Conservation (phyloP, 306 rosid genomes). For the Castanospermum australe region DNA sequence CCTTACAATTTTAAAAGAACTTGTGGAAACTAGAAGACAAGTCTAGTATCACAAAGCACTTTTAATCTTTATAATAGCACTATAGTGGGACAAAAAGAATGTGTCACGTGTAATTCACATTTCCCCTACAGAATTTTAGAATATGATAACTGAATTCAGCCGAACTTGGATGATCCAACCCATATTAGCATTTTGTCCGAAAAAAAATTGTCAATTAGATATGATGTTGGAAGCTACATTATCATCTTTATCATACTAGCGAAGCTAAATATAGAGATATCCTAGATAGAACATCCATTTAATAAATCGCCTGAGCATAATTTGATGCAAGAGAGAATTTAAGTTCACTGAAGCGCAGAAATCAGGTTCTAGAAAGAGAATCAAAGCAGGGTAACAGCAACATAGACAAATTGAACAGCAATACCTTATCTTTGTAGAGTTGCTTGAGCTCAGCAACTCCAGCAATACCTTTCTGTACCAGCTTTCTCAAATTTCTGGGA, state of each 20-base stretch:
- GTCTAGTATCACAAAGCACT: too few species aligned
- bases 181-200: not conserved
- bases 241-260: not conserved
- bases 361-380: not conserved
- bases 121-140: not conserved
- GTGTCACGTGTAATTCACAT: not conserved
- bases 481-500: constrained; percentile 85
- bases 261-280: not conserved
- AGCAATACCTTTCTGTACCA: constrained; percentile 78
- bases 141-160: not conserved
- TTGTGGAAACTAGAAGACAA: not conserved
- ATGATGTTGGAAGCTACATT: not conserved
- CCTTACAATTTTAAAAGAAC: not conserved
- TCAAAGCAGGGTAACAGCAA: not conserved
- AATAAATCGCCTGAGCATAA: not conserved
- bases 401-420: not conserved
- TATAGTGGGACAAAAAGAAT: not conserved
- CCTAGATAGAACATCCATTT: not conserved
- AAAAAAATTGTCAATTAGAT: not conserved
- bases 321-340: not conserved
- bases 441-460: constrained; percentile 90
- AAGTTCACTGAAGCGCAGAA: not conserved
- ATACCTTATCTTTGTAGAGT: constrained; percentile 87
- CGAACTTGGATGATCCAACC: not conserved
- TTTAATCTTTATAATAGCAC: not conserved